Base-by-base conservation (phyloP, 1,284 basidiomycete genomes). In the Ceratobasidium theobromae region DNA sequence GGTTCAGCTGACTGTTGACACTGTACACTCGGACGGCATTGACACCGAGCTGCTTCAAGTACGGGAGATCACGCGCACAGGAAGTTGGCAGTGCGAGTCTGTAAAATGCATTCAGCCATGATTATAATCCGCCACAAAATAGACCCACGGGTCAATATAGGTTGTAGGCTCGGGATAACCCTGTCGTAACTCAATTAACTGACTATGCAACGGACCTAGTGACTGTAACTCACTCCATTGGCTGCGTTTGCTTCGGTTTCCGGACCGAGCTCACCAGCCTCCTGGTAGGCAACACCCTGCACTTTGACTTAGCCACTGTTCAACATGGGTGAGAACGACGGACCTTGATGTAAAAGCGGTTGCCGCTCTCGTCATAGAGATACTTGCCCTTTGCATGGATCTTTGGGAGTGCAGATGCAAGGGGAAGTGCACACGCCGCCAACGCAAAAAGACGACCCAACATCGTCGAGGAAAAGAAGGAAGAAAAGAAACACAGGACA, bases 211-310 rank as follows among this genome's bases (percentile, higher is more conserved):
- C 32, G 9, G 3, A 4, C 14, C 27, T 21, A 11, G 21, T 25
- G 4, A 21, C 28, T 23, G 5, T 54, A n/a, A 62, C 57, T 32
- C 25, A 62, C 93, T 75, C 95, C 91, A 25, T 86, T 84, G 77
- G 95, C 95, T 18, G 83, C 78, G 72, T 91, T 87, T 4, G 82
- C 76, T 45, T 77, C 77, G 18, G 74, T 75, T 46, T 62, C 57
- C 54, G 71, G 78, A 6, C 69, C 73, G 6, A 77, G 74, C 68
- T 73, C 71, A 81, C 93, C 94, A 75, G 93, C 89, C 68, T 86
- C 84, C 76, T 96, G 93, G 77, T 97, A 97, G 27, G 92, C 91
- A 67, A 95, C 79, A 66, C 94, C 93, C 79, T 79, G 67, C 23
- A 8, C 35, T 45, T 11, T 21, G 9, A 14, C 9, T 45, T 21